Conservation (phyloP, 345 rosid species). For the Pelargonium nanum region DNA sequence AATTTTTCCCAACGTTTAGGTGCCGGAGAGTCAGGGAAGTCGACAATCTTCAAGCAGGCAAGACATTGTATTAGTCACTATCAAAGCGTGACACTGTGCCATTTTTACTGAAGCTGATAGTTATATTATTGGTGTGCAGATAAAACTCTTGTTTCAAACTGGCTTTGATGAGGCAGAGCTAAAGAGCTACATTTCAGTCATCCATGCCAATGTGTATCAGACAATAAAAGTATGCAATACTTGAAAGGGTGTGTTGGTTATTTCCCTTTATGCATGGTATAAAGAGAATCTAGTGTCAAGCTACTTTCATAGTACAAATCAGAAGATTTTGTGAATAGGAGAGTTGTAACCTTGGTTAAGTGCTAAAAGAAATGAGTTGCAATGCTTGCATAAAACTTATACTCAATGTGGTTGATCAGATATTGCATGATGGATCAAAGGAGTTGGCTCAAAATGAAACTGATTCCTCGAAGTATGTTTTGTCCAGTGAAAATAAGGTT, state of each 20-base stretch:
- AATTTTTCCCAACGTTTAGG: slow-evolving; percentile 40
- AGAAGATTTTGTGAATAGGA: neutral
- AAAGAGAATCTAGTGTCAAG: slow-evolving; percentile 17
- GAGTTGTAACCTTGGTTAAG: neutral
- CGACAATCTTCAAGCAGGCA: slow-evolving; percentile 98
- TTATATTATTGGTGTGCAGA: slow-evolving; percentile 31
- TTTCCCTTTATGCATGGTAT: slow-evolving; percentile 35
- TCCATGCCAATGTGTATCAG: slow-evolving; percentile 96
- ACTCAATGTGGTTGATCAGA: slow-evolving; percentile 36
- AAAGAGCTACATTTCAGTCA: slow-evolving; percentile 80
- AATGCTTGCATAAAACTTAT: slow-evolving; percentile 8
- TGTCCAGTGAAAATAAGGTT: slow-evolving; percentile 73
- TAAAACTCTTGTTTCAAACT: slow-evolving; percentile 92
- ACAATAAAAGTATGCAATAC: slow-evolving; percentile 94
- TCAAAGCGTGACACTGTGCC: neutral
- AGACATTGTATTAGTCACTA: slow-evolving; percentile 9
- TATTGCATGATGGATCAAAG: slow-evolving; percentile 84
- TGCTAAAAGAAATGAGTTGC: neutral
- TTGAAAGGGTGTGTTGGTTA: slow-evolving; percentile 66
- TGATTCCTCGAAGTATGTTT: slow-evolving; percentile 46
- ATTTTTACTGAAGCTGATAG: neutral
- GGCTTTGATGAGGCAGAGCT: slow-evolving; percentile 88
- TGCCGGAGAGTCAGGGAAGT: slow-evolving; percentile 98
- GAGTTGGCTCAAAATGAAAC: slow-evolving; percentile 79
- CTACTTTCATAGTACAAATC: slow-evolving; percentile 9